phyloP scores from a whole-genome alignment of 2,329 filamentous ascomycete genomes.

The Talaromyces islandicus region DNA sequence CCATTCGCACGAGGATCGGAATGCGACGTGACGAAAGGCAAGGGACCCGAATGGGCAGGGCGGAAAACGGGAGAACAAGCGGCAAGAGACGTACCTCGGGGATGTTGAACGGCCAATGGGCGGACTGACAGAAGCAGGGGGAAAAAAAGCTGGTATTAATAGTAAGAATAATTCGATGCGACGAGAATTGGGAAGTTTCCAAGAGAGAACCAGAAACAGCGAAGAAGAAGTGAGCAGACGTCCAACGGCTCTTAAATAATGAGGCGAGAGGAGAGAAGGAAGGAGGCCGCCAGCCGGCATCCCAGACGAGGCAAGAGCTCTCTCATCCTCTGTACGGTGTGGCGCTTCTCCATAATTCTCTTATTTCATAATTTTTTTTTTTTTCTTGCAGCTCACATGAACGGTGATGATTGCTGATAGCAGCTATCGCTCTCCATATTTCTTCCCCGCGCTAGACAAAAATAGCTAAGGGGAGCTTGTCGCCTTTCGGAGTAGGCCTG shows the following conservation, averaged over 20 bases:
- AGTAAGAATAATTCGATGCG: not conserved
- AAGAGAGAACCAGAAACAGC: not conserved
- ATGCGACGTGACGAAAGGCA: not conserved
- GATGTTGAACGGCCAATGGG: not conserved
- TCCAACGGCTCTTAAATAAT: not conserved
- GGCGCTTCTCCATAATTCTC: constrained; percentile 10
- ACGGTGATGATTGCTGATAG: not conserved
- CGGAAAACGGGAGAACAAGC: not conserved
- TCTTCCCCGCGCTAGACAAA: not conserved
- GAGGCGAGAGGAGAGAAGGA: not conserved
- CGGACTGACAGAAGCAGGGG: not conserved
- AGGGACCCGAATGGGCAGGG: not conserved
- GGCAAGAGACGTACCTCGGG: not conserved
- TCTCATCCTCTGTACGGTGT: not conserved
- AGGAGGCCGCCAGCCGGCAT: not conserved
- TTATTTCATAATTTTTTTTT: constrained; percentile 8
- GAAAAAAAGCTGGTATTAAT: not conserved
- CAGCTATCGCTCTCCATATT: not conserved
- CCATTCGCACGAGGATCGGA: not conserved
- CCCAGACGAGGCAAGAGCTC: constrained; percentile 1
- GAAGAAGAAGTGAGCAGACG: not conserved
- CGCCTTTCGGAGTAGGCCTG: not conserved
- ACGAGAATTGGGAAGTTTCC: not conserved
- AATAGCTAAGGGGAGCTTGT: not conserved
- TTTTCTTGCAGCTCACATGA: constrained; percentile 26